phyloP scores from a whole-genome alignment of 495 filamentous ascomycete species.

The Astrothelium subdiscretum region DNA sequence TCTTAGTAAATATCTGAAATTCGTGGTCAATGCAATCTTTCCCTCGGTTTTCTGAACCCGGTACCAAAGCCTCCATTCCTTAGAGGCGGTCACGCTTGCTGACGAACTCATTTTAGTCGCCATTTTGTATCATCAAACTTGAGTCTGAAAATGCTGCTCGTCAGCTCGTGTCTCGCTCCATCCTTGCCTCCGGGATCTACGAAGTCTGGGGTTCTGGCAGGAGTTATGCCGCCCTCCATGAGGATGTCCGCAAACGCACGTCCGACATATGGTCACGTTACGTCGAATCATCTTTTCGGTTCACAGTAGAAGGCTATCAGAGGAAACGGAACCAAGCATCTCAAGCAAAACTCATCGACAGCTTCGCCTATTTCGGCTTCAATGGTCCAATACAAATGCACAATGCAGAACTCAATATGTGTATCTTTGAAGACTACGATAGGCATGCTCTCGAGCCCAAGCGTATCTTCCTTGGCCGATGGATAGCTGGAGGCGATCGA shows the following conservation, averaged over 20 bases:
- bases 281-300: slow-evolving; percentile 56
- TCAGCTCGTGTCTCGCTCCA: slow-evolving; percentile 57
- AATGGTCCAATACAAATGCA: slow-evolving; percentile 63
- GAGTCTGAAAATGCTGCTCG: slow-evolving; percentile 52
- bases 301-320: slow-evolving; percentile 67
- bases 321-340: slow-evolving; percentile 47
- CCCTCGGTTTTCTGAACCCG: background rate
- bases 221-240: slow-evolving; percentile 58
- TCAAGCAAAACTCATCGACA: slow-evolving; percentile 62
- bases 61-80: slow-evolving; percentile 1
- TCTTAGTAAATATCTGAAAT: background rate
- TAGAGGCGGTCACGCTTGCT: background rate
- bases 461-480: slow-evolving; percentile 58
- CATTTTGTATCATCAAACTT: slow-evolving; percentile 70
- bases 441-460: slow-evolving; percentile 44
- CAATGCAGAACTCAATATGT: slow-evolving; percentile 59
- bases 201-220: slow-evolving; percentile 75
- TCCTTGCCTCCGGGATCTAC: slow-evolving; percentile 70
- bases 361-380: slow-evolving; percentile 69
- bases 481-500: slow-evolving; percentile 49
- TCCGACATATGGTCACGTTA: slow-evolving; percentile 55
- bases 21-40: background rate
- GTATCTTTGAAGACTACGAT: slow-evolving; percentile 68
- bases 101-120: slow-evolving; percentile 46
- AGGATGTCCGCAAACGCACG: slow-evolving; percentile 44